Base-by-base conservation (phyloP, 306 rosid species). In the Alnus glutinosa region DNA sequence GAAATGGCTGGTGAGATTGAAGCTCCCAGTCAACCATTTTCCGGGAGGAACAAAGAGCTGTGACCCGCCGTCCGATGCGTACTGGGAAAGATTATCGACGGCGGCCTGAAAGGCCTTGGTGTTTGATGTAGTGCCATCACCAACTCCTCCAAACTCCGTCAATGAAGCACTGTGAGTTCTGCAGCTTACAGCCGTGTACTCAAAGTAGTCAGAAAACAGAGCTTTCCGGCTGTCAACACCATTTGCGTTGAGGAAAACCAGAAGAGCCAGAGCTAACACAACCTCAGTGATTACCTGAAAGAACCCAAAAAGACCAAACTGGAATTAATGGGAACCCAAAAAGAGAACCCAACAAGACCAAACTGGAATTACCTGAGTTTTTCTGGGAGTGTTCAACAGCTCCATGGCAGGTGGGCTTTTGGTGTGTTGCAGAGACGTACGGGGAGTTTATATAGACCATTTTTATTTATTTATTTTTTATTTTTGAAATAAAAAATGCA, bases 1-100 rank as follows among this genome's bases (percentile, higher is more conserved):
- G 84, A 92, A 92, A 74, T 92, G 93, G 66, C 94, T 92, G 13
- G 84, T 83, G 78, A 88, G 89, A 76, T 75, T 92, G 88, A 92
- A 92, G 81, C 96, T 92, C 2, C 97, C 96, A 47, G 97, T 90
- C 39, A 92, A 86, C 92, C 96, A 92, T 81, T 87, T 92, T 14
- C 97, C 97, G 0, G 94, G 83, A 64, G 97, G 97, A 81, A 92
- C 96, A 74, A 82, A 85, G 2, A 92, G 83, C 42, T 83, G 89
- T 44, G 96, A 78, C 13, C 97, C 94, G 3, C 90, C 96, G 14
- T 78, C 67, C 16, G 91, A 86, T 74, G 79, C 73, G 80, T 82
- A 89, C 78, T 86, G 80, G 74, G 87, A 84, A 77, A 92, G 83
- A 37, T 86, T 77, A 19, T 72, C 74, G 2, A 92, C 85, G 52